Percentiles rank a stretch among this genome's conserved stretches.
These are phyloP conservation scores for Ascochyta viciae-villosae DNA, from an alignment of 2,329 filamentous ascomycete species.

Conservation along the genomic window DNA sequence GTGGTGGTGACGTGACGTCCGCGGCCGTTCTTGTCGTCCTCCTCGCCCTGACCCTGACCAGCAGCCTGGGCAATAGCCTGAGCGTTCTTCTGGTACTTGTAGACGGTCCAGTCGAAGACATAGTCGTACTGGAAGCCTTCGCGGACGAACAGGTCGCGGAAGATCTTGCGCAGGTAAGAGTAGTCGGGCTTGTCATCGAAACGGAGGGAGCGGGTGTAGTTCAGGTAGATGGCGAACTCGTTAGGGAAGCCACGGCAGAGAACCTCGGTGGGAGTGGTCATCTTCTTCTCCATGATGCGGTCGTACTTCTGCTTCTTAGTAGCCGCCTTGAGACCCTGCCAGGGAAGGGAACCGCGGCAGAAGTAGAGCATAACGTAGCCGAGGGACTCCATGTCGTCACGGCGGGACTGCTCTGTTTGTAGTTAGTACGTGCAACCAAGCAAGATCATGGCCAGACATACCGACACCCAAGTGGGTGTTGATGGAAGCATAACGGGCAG, in stretches of 20 bases:
- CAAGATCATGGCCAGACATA: slow-evolving; percentile 51
- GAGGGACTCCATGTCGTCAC: slow-evolving; percentile 98
- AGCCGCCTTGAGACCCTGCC: slow-evolving; percentile 98
- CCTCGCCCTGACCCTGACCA: slow-evolving; percentile 68
- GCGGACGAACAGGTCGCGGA: slow-evolving; percentile 98
- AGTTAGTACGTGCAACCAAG: slow-evolving; percentile 20
- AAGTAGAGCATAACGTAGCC: slow-evolving; percentile 99
- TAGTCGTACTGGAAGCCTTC: slow-evolving; percentile 99
- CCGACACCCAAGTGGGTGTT: slow-evolving; percentile 97
- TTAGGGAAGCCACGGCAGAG: slow-evolving; percentile 99
- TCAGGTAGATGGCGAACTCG: slow-evolving; percentile 99
- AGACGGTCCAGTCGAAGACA: slow-evolving; percentile 99
- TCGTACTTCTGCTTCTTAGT: slow-evolving; percentile 99
- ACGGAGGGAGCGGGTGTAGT: slow-evolving; percentile 97
- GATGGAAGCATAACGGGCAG: slow-evolving; percentile 97
- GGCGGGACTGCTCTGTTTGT: slow-evolving; percentile 85
- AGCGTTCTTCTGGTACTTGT: slow-evolving; percentile 99
- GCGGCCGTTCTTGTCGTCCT: slow-evolving; percentile 78
- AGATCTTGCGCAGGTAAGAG: slow-evolving; percentile 99
- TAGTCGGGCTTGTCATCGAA: slow-evolving; percentile 99
- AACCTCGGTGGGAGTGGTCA: slow-evolving; percentile 98
- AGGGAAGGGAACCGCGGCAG: slow-evolving; percentile 96
- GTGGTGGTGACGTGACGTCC: slow-evolving; percentile 63
- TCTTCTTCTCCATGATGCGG: slow-evolving; percentile 99
- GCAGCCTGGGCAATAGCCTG: slow-evolving; percentile 89